Evolutionary conservation across 106 monocot species (phyloP), one percentile per base, ranked within the genome.

Genomic region (Agapanthus africanus): DNA sequence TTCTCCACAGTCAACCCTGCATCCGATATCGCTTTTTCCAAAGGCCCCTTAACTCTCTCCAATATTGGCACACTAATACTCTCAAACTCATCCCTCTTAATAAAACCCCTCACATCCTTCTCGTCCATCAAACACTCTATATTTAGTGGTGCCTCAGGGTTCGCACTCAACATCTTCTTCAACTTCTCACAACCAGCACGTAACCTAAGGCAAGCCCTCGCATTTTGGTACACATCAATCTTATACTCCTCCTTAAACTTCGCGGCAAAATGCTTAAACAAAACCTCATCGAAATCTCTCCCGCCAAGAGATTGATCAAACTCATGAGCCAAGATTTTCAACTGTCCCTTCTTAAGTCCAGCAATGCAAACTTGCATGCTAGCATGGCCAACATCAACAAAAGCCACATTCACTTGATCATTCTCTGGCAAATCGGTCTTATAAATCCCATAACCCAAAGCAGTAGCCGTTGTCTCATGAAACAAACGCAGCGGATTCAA

Each of bases 91-190:
- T 94, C 90, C 67, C 90, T 82, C 74, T 82, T 90, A 32, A 94
- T 80, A 54, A 83, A 78, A 4, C 82, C 84, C 35, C 52, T 79
- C 37, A 90, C 84, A 83, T 90, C 94, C 80, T 85, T 90, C 69
- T 94, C 94, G 46, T 94, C 87, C 90, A 94, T 85, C 46, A 94
- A 66, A 67, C 90, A 90, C 73, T 94, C 94, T 2, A 90, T 85
- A 34, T 79, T 90, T 34, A 94, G 21, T 0, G 90, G 90, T 4
- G 87, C 94, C 78, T 80, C 90, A 23, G 94, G 80, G 31, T 94
- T 94, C 26, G 90, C 87, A 70, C 87, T 94, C 63, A 94, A 77
- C 70, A 85, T 62, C 64, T 94, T 94, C 81, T 94, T 94, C 71
- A 87, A 34, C 38, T 94, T 94, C 71, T 94, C 87, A 37, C 87